Conservation (phyloP, 495 filamentous ascomycete genomes). For the Xylaria sp. region DNA sequence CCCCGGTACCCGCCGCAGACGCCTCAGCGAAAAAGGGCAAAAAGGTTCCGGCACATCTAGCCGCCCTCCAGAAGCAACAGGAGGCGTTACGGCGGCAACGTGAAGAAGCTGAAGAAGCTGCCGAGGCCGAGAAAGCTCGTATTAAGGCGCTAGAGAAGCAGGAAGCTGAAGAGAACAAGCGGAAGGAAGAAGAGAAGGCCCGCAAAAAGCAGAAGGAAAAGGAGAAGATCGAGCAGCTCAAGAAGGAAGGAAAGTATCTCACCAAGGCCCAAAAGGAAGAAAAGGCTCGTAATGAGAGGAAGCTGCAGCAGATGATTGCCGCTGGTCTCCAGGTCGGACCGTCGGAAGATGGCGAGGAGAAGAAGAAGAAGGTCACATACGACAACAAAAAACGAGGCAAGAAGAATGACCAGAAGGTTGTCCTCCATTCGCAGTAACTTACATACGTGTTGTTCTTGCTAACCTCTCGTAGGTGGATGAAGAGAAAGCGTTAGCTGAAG, state of each 20-base stretch:
- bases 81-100: constrained; percentile 75
- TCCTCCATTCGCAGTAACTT: constrained; percentile 28
- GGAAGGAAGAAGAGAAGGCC: constrained; percentile 71
- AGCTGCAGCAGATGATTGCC: constrained; percentile 92
- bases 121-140: constrained; percentile 77
- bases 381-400: constrained; percentile 77
- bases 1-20: constrained; percentile 56
- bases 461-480: constrained; percentile 62
- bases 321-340: constrained; percentile 84
- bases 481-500: constrained; percentile 73
- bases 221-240: constrained; percentile 92
- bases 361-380: constrained; percentile 77
- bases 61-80: constrained; percentile 89
- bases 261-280: constrained; percentile 93
- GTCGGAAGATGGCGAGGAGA: constrained; percentile 62
- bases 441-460: background rate
- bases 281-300: constrained; percentile 80
- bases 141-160: constrained; percentile 71
- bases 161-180: constrained; percentile 63
- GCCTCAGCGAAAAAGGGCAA: constrained; percentile 76
- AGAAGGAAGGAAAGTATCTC: constrained; percentile 92
- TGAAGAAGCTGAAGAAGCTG: constrained; percentile 73
- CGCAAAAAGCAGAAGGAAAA: constrained; percentile 94
- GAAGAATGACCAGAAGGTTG: constrained; percentile 73
- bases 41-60: constrained; percentile 83